Base-by-base conservation (phyloP, 495 filamentous ascomycete species). In the Penicilliopsis zonata region DNA sequence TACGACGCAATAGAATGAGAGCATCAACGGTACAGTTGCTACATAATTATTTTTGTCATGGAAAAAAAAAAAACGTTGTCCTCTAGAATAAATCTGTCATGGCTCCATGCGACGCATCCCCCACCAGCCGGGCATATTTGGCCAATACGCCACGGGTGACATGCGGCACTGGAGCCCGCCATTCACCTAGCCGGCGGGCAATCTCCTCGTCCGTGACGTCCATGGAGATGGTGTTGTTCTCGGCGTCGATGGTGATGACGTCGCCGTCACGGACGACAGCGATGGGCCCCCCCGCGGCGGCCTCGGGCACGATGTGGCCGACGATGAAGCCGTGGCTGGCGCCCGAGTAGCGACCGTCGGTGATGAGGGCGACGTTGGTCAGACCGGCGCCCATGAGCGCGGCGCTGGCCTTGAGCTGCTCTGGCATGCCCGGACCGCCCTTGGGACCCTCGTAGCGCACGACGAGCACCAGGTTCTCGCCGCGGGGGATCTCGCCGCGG, bases 341-440 rank as follows among this genome's bases (percentile, higher is more conserved):
- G 5, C 90, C 90, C 14, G 72, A 80, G 47, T 95, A 98, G 25
- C 90, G 64, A 0, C 90, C 90, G 53, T 98, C 90, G 0, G 90
- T 98, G 16, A 96, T 84, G 7, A 98, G 63, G 1, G 90, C 90
- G 13, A 95, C 75, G 42, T 94, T 94, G 37, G 59, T 81, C 28
- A 98, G 59, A 14, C 79, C 80, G 6, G 90, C 90, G 15, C 90
- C 90, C 83, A 94, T 94, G 18, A 98, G 76, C 5, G 84, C 82
- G 1, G 86, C 88, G 40, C 72, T 80, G 6, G 90, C 80, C 48
- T 80, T 86, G 19, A 94, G 69, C 61, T 94, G 86, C 57, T 98
- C 90, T n/a, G 90, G 90, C 90, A 98, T 98, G 10, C 90, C 90
- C 5, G 90, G 90, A 0, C 88, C 90, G 46, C 90, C 90, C 51